Evolutionary conservation across 1,284 basidiomycete species (phyloP).

Genomic region (Leccinum subrobustum): DNA sequence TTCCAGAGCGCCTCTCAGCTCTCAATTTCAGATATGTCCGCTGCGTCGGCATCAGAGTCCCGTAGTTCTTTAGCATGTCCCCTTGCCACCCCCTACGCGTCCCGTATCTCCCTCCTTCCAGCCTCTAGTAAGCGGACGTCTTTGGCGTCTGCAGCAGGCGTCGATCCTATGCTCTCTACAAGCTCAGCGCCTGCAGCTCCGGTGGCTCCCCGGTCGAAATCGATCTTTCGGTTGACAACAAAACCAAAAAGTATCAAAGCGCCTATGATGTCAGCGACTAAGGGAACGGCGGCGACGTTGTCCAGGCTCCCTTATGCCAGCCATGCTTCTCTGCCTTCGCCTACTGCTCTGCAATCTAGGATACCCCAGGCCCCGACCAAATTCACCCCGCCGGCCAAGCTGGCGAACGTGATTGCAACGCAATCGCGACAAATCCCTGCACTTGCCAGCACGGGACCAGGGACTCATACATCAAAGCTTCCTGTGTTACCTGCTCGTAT

Average conservation of each 20-base stretch:
- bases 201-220: slow-evolving; percentile 21
- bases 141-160: slow-evolving; percentile 22
- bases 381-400: slow-evolving; percentile 31
- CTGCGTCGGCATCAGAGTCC: slow-evolving; percentile 22
- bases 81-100: slow-evolving; percentile 9
- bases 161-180: slow-evolving; percentile 16
- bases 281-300: background rate
- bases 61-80: slow-evolving; percentile 16
- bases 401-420: slow-evolving; percentile 31
- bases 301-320: slow-evolving; percentile 17
- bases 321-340: slow-evolving; percentile 6
- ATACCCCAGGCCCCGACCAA: slow-evolving; percentile 27
- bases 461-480: slow-evolving; percentile 21
- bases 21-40: slow-evolving; percentile 19
- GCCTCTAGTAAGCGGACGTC: slow-evolving; percentile 29
- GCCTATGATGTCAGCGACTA: slow-evolving; percentile 8
- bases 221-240: slow-evolving; percentile 30
- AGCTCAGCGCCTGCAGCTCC: slow-evolving; percentile 2
- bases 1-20: slow-evolving; percentile 26
- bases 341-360: slow-evolving; percentile 18
- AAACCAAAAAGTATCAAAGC: slow-evolving; percentile 28
- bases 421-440: slow-evolving; percentile 20
- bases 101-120: slow-evolving; percentile 26
- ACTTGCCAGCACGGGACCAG: background rate
- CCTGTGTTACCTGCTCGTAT: slow-evolving; percentile 19